Conservation (phyloP, 345 rosid species). For the Geranium brycei region DNA sequence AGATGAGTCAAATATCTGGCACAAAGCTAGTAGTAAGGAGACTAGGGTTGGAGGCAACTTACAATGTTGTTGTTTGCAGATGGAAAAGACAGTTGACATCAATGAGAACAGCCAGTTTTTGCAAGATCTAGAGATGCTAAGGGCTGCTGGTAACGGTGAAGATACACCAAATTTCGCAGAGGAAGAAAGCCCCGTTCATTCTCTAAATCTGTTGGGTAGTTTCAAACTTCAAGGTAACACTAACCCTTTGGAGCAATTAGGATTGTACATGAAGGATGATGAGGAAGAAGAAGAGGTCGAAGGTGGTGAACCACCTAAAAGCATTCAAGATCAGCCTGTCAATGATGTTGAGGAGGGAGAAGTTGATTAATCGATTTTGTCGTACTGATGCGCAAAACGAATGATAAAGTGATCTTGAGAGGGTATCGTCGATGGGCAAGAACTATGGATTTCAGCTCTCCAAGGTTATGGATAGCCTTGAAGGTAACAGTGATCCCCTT, state of each 20-base stretch:
- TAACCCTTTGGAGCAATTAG: conserved; percentile 73
- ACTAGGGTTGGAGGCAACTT: too few species aligned
- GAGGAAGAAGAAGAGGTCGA: conserved; percentile 36
- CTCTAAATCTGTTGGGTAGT: conserved; percentile 42
- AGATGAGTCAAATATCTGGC: neutral
- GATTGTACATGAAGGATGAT: conserved; percentile 67
- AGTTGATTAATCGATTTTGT: conserved; percentile 22
- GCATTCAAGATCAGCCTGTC: conserved; percentile 4
- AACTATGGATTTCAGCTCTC: too few species aligned
- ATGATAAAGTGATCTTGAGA: too few species aligned
- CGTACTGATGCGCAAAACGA: neutral
- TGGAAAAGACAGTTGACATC: conserved; percentile 90
- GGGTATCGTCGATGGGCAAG: too few species aligned
- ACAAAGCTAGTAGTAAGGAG: neutral
- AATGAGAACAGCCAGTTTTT: conserved; percentile 63
- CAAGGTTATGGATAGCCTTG: too few species aligned
- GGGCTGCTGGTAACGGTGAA: conserved; percentile 25
- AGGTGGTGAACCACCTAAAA: conserved; percentile 31
- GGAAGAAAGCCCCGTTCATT: conserved; percentile 42
- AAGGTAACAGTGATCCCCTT: too few species aligned
- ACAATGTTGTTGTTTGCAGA: conserved; percentile 25
- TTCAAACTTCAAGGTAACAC: conserved; percentile 54
- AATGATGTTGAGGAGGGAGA: conserved; percentile 50
- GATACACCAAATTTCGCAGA: conserved; percentile 35
- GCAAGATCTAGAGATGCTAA: conserved; percentile 79